Evolutionary conservation across 164 flowering plant genomes (phyloP).

Genomic region (Amborella trichopoda): DNA sequence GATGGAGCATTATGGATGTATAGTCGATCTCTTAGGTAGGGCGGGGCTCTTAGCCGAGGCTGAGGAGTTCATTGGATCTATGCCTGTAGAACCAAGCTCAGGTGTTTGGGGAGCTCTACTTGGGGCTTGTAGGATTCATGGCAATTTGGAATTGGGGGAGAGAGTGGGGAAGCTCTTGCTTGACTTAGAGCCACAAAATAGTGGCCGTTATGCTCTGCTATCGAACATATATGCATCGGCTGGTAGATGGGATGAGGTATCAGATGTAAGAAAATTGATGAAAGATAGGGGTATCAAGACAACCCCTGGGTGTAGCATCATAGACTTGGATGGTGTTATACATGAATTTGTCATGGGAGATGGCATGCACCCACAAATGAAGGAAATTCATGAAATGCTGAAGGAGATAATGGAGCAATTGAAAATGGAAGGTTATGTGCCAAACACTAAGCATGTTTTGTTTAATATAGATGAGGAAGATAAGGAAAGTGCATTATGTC

Average conservation of each 20-base stretch:
- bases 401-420: conserved; percentile 18
- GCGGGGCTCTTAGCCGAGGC: conserved; percentile 28
- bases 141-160: conserved; percentile 24
- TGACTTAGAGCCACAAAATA: conserved; percentile 26
- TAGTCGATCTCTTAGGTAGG: conserved; percentile 33
- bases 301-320: conserved; percentile 22
- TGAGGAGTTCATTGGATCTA: conserved; percentile 17
- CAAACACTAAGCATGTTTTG: conserved; percentile 23
- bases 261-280: conserved; percentile 23
- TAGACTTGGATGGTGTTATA: conserved; percentile 20
- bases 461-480: conserved; percentile 33
- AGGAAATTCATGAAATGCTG: conserved; percentile 18
- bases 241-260: conserved; percentile 33
- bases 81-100: conserved; percentile 27
- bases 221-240: conserved; percentile 30
- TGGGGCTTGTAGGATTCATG: conserved; percentile 30
- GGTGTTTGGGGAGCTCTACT: conserved; percentile 36
- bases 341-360: conserved; percentile 26
- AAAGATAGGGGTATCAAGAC: conserved; percentile 26
- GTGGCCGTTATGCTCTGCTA: conserved; percentile 24
- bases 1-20: conserved; percentile 33
- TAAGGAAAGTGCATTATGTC: conserved; percentile 23
- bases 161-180: conserved; percentile 22
- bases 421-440: conserved; percentile 16
- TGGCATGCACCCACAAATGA: conserved; percentile 21